phyloP scores from a whole-genome alignment of 2,329 filamentous ascomycete species.

The Fusarium austroafricanum region DNA sequence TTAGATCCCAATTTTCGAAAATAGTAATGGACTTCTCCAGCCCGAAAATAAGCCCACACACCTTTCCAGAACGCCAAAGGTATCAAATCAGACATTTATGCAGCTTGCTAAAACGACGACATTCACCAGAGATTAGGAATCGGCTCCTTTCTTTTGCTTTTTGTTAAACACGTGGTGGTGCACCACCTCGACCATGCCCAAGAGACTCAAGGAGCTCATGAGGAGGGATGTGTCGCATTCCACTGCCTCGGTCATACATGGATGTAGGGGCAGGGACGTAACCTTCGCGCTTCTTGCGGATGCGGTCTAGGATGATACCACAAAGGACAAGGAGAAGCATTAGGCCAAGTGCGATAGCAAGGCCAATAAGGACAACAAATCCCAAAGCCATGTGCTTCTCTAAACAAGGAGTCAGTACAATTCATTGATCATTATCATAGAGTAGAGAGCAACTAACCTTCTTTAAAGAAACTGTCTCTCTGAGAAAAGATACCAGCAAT shows the following conservation, averaged over 20 bases:
- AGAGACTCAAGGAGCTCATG: conserved; percentile 68
- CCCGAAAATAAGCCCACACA: conserved; percentile 41
- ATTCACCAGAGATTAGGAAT: conserved; percentile 22
- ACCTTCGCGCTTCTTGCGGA: conserved; percentile 81
- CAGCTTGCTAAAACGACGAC: conserved; percentile 46
- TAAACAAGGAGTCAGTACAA: conserved; percentile 26
- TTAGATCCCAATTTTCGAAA: conserved; percentile 31
- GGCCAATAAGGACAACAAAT: conserved; percentile 82
- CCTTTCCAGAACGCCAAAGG: conserved; percentile 55
- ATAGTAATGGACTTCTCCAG: conserved; percentile 33
- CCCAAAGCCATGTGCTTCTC: conserved; percentile 74
- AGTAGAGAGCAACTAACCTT: conserved; percentile 63
- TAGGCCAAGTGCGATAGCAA: conserved; percentile 80
- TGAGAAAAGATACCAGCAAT: conserved; percentile 87
- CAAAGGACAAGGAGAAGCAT: conserved; percentile 82
- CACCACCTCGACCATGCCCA: conserved; percentile 60
- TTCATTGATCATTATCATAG: neutral
- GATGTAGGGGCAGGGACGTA: conserved; percentile 81
- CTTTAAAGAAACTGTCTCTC: conserved; percentile 79
- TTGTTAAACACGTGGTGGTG: conserved; percentile 64
- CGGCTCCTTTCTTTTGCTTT: neutral
- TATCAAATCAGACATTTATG: conserved; percentile 46
- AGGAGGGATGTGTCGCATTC: conserved; percentile 70
- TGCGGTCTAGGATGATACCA: conserved; percentile 79
- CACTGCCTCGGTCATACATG: conserved; percentile 69